Conservation (phyloP, 2,329 filamentous ascomycete species). For the Grosmannia serpens region DNA sequence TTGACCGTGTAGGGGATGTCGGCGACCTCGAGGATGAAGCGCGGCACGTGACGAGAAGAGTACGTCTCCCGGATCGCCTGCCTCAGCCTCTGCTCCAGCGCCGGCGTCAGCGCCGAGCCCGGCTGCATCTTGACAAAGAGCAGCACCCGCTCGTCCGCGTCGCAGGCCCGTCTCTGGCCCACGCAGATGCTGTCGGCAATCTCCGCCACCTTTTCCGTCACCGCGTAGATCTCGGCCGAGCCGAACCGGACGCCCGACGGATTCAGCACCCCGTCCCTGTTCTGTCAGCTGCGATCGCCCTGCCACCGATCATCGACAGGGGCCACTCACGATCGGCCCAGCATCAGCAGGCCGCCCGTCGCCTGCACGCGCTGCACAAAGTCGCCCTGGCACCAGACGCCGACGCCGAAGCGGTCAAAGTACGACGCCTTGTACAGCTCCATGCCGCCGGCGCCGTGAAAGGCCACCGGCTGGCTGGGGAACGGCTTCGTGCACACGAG, state of each 20-base stretch:
- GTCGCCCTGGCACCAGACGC: conserved; percentile 34
- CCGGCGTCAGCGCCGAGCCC: neutral
- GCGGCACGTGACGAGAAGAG: conserved; percentile 27
- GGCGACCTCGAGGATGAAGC: conserved; percentile 23
- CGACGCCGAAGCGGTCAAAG: conserved; percentile 29
- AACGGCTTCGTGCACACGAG: conserved; percentile 32
- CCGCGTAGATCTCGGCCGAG: conserved; percentile 32
- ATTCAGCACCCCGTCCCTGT: conserved; percentile 32
- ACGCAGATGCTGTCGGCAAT: conserved; percentile 14
- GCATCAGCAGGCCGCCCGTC: conserved; percentile 29
- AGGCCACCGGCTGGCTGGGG: conserved; percentile 31
- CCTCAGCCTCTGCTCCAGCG: conserved; percentile 15
- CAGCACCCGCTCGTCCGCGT: conserved; percentile 14
- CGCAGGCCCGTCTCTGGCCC: conserved; percentile 10
- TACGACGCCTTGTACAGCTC: conserved; percentile 31
- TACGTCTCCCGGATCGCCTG: conserved; percentile 16
- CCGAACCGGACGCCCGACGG: conserved; percentile 35
- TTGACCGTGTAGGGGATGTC: conserved; percentile 33
- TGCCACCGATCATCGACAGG: too few species aligned
- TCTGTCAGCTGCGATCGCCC: neutral
- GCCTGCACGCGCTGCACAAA: conserved; percentile 28
- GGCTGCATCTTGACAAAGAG: conserved; percentile 15
- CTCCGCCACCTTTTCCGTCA: conserved; percentile 29
- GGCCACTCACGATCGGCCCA: conserved; percentile 24
- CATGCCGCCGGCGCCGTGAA: conserved; percentile 29